Percentiles rank a stretch among this genome's conserved stretches.
Conservation (phyloP, 73 alveolate genomes). For the Paramecium sonneborni region DNA sequence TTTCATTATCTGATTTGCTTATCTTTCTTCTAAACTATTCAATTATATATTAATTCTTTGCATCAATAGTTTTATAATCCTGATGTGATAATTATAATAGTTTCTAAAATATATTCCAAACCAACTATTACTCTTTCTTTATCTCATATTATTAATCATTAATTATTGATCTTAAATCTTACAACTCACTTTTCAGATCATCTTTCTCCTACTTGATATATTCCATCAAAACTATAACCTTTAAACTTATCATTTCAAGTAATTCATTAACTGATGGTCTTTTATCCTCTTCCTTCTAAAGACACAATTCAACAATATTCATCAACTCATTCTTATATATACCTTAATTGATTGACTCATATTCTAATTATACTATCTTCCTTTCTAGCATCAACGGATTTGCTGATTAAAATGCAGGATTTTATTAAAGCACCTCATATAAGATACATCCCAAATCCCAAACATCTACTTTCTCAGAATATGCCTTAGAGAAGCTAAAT, state of each 20-base stretch:
- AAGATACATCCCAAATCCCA: conserved; percentile 97
- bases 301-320: conserved; percentile 46
- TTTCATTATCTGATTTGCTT: neutral
- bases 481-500: conserved; percentile 74
- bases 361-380: conserved; percentile 88
- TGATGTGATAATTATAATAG: neutral
- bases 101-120: conserved; percentile 3
- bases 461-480: conserved; percentile 92
- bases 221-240: neutral
- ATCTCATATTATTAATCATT: neutral
- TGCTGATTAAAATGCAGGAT: conserved; percentile 92
- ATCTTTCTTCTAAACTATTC: conserved; percentile 12
- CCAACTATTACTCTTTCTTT: neutral
- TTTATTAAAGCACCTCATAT: conserved; percentile 90
- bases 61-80: neutral
- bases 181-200: neutral
- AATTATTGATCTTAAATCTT: neutral
- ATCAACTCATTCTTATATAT: conserved; percentile 41
- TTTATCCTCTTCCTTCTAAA: conserved; percentile 36
- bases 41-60: neutral
- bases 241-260: conserved; percentile 30
- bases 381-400: conserved; percentile 87
- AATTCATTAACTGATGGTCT: conserved; percentile 47
- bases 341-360: conserved; percentile 78
- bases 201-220: neutral